phyloP scores from a whole-genome alignment of 192 early-diverging fungal genomes.

The Dimargaris cristalligena region DNA sequence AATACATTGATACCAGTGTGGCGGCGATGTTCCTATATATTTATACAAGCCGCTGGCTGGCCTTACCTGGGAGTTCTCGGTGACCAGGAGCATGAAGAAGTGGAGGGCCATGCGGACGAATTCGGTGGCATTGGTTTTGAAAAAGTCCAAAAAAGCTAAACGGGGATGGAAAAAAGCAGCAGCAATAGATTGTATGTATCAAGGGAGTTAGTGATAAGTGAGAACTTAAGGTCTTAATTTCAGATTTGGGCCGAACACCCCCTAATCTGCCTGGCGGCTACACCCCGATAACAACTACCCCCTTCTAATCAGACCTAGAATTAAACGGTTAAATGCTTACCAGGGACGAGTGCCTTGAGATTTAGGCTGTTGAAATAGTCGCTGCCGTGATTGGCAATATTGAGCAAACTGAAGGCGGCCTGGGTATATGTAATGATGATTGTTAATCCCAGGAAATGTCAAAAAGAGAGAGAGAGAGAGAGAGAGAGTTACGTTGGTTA shows the following conservation, averaged over 20 bases:
- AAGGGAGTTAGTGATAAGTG: neutral
- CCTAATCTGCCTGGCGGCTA: neutral
- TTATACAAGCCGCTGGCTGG: no score
- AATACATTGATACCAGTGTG: no score
- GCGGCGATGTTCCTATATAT: no score
- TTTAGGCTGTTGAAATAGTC: conserved; percentile 27
- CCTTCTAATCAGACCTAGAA: no score
- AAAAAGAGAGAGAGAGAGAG: no score
- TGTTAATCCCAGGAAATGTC: no score
- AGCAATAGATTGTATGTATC: no score
- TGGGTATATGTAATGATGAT: conserved; percentile 15
- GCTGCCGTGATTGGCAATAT: conserved; percentile 35
- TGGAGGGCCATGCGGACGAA: neutral
- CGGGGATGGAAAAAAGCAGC: neutral
- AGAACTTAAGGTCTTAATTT: neutral
- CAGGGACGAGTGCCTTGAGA: conserved; percentile 25
- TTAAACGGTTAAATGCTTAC: neutral
- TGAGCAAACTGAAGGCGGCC: conserved; percentile 44
- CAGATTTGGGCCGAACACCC: neutral
- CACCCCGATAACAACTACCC: no score
- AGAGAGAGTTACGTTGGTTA: no score
- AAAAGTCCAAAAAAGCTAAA: conserved; percentile 16
- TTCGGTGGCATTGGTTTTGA: conserved; percentile 1
- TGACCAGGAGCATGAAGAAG: neutral
- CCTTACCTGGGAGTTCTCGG: neutral